phyloP scores from a whole-genome alignment of 441 rosid species.

The Jatropha podagrica region DNA sequence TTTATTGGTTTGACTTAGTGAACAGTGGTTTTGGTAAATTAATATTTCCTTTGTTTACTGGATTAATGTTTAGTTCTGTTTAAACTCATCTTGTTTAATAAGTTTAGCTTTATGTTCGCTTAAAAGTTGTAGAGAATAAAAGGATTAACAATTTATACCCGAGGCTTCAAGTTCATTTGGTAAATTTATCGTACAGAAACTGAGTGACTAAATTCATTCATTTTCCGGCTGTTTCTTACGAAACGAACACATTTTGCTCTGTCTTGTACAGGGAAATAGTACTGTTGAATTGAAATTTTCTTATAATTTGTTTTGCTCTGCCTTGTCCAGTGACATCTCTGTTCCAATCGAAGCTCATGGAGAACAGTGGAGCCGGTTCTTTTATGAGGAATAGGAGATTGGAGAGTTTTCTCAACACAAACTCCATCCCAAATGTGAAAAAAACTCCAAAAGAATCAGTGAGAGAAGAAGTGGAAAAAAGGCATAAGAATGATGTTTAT shows the following conservation, averaged over 20 bases:
- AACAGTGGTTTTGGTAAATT: background rate
- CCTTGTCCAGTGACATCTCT: constrained; percentile 20
- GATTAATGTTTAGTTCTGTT: background rate
- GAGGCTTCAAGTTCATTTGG: background rate
- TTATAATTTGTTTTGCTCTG: background rate
- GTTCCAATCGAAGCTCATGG: constrained; percentile 28
- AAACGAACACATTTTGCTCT: background rate
- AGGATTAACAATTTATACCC: too few species aligned
- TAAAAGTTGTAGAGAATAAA: too few species aligned
- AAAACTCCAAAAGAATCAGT: constrained; percentile 16
- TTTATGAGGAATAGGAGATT: constrained; percentile 48
- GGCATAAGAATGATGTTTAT: constrained; percentile 22
- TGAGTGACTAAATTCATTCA: background rate
- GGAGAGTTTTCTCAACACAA: constrained; percentile 37
- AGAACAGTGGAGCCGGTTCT: constrained; percentile 33
- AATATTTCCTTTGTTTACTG: background rate
- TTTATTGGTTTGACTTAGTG: background rate
- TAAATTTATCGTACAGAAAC: background rate
- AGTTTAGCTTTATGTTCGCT: background rate
- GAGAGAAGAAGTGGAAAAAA: constrained; percentile 21
- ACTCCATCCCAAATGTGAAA: constrained; percentile 24
- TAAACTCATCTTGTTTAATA: background rate
- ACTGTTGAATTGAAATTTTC: background rate
- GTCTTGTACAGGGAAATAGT: constrained; percentile 16
- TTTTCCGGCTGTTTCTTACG: constrained; percentile 15